A percentile compares a stretch with the other conserved stretches of the same genome.
Evolutionary conservation across 2,329 filamentous ascomycete genomes (phyloP).

Genomic region (Colletotrichum tofieldiae): DNA sequence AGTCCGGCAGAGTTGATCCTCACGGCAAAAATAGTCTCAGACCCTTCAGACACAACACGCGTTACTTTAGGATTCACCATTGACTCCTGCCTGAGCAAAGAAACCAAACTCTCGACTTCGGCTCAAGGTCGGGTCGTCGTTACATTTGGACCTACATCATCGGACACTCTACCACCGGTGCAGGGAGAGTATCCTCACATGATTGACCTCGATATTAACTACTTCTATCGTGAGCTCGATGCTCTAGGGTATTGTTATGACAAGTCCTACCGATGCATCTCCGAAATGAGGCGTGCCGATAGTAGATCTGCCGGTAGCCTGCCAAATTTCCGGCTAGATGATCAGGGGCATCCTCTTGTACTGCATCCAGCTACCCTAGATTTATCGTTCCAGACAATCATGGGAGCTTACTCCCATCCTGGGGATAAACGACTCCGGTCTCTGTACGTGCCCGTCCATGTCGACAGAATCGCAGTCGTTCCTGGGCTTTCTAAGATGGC

Average conservation of each 20-base stretch:
- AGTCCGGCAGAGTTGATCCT: too few species aligned
- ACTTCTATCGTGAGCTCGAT: slow-evolving; percentile 25
- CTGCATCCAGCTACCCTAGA: slow-evolving; percentile 55
- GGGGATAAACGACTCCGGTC: slow-evolving; percentile 51
- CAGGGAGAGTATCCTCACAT: too few species aligned
- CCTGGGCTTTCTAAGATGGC: not conserved
- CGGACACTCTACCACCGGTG: not conserved
- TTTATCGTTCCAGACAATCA: slow-evolving; percentile 52
- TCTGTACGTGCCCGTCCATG: slow-evolving; percentile 49
- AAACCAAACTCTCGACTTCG: not conserved
- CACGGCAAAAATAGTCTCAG: too few species aligned
- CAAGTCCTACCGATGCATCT: slow-evolving; percentile 16
- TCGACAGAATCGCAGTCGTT: slow-evolving; percentile 41
- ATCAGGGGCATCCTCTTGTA: not conserved
- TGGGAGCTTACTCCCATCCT: slow-evolving; percentile 52
- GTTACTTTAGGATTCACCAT: not conserved
- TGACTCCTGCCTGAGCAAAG: not conserved
- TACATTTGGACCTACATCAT: not conserved
- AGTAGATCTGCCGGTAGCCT: not conserved
- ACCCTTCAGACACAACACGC: too few species aligned
- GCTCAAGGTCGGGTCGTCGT: not conserved
- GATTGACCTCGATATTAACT: slow-evolving; percentile 10
- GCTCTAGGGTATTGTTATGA: slow-evolving; percentile 8
- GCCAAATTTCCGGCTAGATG: not conserved
- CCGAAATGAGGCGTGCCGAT: not conserved